Evolutionary conservation across 202 grass and related monocot genomes (phyloP).

Genomic region (Cymbopogon flexuosus): DNA sequence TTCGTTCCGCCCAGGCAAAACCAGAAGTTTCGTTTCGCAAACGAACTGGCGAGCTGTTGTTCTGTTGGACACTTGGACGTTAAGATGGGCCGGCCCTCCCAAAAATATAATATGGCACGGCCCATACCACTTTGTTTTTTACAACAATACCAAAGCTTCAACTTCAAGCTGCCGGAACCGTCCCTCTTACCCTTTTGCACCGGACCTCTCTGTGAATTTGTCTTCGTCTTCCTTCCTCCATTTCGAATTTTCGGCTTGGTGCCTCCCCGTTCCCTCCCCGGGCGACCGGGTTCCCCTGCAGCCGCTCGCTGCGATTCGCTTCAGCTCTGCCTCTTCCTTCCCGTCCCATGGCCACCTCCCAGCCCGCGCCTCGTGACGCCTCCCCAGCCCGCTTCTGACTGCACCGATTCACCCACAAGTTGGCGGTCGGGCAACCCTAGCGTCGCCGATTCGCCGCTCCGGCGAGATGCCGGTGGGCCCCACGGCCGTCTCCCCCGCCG

Average conservation of each 20-base stretch:
- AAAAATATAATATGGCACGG: not conserved
- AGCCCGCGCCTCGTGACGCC: conserved; percentile 1
- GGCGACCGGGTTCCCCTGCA: not conserved
- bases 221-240: conserved; percentile 13
- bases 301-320: conserved; percentile 25
- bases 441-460: conserved; percentile 15
- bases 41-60: not conserved
- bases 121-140: not conserved
- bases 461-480: conserved; percentile 47
- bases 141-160: not conserved
- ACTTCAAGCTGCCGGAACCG: not conserved
- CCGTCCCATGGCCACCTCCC: conserved; percentile 17
- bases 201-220: not conserved
- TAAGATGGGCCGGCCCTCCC: not conserved
- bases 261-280: conserved; percentile 6
- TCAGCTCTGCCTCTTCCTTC: not conserved
- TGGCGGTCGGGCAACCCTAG: conserved; percentile 60
- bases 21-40: conserved; percentile 3
- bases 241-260: conserved; percentile 52
- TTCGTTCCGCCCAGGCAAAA: not conserved
- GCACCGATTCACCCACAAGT: not conserved
- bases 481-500: conserved; percentile 8
- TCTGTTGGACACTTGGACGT: not conserved
- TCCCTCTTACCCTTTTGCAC: not conserved
- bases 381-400: not conserved